phyloP scores from a whole-genome alignment of 495 filamentous ascomycete species.

The Aspergillus haitiensis region DNA sequence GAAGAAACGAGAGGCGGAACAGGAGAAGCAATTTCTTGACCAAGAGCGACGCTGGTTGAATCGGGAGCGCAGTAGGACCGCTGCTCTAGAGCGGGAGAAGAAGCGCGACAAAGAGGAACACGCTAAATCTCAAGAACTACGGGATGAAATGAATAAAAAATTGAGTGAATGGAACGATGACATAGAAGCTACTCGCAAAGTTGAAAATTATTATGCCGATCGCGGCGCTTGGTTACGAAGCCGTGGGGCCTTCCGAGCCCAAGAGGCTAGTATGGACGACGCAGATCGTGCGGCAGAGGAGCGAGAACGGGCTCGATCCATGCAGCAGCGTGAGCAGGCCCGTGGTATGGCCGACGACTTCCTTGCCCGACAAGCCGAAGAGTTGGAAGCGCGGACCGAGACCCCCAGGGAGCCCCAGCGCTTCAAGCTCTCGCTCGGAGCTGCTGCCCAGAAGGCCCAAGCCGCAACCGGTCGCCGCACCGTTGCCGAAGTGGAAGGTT shows the following conservation, averaged over 20 bases:
- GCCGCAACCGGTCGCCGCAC: conserved; percentile 74
- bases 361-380: conserved; percentile 83
- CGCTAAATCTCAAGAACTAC: conserved; percentile 53
- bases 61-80: conserved; percentile 77
- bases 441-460: conserved; percentile 78
- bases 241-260: conserved; percentile 66
- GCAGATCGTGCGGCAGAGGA: conserved; percentile 76
- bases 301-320: conserved; percentile 65
- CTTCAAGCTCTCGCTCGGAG: conserved; percentile 92
- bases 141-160: conserved; percentile 69
- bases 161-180: conserved; percentile 90
- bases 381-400: conserved; percentile 62
- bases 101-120: conserved; percentile 75
- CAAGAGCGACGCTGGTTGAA: conserved; percentile 89
- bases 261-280: conserved; percentile 76
- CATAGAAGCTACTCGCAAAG: conserved; percentile 67
- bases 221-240: conserved; percentile 81
- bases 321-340: conserved; percentile 73
- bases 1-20: conserved; percentile 68
- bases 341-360: conserved; percentile 89
- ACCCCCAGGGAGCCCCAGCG: conserved; percentile 72
- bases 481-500: conserved; percentile 87
- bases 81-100: conserved; percentile 79
- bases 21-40: conserved; percentile 80
- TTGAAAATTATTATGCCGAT: conserved; percentile 82